Conservation (phyloP, 1,284 basidiomycete genomes). For the Lentinula novae-zelandiae region DNA sequence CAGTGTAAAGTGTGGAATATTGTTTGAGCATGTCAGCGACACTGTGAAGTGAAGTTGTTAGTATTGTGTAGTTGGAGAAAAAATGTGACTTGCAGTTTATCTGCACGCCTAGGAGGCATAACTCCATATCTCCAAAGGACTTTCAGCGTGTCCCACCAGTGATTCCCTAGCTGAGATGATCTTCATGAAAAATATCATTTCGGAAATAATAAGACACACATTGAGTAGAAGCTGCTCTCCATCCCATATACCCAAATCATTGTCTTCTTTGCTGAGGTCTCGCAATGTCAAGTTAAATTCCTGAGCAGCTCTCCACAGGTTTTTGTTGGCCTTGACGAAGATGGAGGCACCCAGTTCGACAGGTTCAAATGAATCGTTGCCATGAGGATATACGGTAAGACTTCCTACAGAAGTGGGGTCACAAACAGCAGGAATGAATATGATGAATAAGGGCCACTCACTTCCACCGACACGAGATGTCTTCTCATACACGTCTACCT, state of each 20-base stretch:
- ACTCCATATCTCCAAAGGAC: slow-evolving; percentile 82
- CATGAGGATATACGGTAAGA: slow-evolving; percentile 76
- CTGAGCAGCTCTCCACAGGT: slow-evolving; percentile 76
- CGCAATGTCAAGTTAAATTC: slow-evolving; percentile 73
- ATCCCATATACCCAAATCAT: slow-evolving; percentile 77
- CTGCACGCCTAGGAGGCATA: slow-evolving; percentile 56
- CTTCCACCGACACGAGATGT: slow-evolving; percentile 78
- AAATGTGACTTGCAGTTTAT: slow-evolving; percentile 46
- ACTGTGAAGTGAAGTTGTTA: slow-evolving; percentile 29
- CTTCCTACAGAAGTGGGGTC: slow-evolving; percentile 47
- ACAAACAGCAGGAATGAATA: not conserved
- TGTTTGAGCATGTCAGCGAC: slow-evolving; percentile 54
- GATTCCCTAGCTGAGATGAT: slow-evolving; percentile 28
- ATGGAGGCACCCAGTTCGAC: slow-evolving; percentile 88
- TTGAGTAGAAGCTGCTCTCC: slow-evolving; percentile 70
- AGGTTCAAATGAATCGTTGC: slow-evolving; percentile 55
- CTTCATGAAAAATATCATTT: not conserved
- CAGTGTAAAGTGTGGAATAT: slow-evolving; percentile 59
- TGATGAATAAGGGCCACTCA: slow-evolving; percentile 38
- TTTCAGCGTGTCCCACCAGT: slow-evolving; percentile 74
- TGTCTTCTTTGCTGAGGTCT: slow-evolving; percentile 49
- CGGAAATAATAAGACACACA: slow-evolving; percentile 33
- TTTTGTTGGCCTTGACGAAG: slow-evolving; percentile 81
- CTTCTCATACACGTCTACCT: slow-evolving; percentile 83
- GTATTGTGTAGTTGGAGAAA: not conserved